A percentile compares a stretch with the other conserved stretches of the same genome.
Conservation (phyloP, 2,329 filamentous ascomycete genomes). For the Fusarium sp. region DNA sequence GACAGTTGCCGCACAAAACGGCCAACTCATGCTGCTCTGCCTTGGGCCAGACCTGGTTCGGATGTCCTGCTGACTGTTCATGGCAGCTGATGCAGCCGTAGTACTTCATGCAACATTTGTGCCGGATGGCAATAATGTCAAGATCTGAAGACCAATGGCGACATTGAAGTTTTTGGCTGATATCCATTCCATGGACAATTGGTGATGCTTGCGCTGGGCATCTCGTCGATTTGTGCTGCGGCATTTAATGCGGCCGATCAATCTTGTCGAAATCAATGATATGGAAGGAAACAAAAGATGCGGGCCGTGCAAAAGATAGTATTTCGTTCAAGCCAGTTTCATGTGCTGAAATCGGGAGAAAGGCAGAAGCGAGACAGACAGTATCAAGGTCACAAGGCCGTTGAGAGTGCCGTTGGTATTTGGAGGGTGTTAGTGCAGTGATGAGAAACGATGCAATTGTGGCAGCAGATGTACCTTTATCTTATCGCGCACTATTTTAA, state of each 20-base stretch:
- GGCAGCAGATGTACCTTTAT: rapidly evolving
- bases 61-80: constrained; percentile 2
- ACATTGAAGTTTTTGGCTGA: constrained; percentile 2
- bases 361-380: not conserved
- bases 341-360: not conserved
- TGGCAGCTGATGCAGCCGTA: constrained; percentile 25
- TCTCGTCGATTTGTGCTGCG: not conserved
- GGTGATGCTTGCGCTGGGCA: not conserved
- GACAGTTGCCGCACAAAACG: constrained; percentile 8
- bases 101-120: constrained; percentile 14
- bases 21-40: constrained; percentile 5
- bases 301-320: rapidly evolving
- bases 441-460: not conserved
- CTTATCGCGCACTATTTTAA: not conserved
- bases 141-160: constrained; percentile 14
- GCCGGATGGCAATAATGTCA: constrained; percentile 13
- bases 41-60: not conserved
- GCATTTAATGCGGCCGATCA: not conserved
- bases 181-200: not conserved
- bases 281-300: rapidly evolving
- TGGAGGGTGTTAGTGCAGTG: not conserved
- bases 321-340: not conserved
- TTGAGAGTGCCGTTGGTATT: not conserved
- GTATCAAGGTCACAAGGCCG: rapidly evolving
- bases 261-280: not conserved